Evolutionary conservation across 306 rosid genomes (phyloP).

Genomic region (Calophaca sinica): DNA sequence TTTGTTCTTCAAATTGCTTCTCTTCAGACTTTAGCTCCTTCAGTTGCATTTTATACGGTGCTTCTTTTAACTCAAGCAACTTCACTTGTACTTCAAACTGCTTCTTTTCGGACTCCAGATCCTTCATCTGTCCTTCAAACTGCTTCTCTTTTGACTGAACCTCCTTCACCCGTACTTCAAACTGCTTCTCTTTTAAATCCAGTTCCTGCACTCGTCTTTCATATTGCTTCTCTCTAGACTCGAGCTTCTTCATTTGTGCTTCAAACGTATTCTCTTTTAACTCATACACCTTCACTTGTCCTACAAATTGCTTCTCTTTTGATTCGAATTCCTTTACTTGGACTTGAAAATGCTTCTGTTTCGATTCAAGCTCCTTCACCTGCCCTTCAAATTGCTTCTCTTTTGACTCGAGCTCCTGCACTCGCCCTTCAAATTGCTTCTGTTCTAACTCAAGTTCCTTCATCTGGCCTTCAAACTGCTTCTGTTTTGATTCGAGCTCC

Average conservation of each 20-base stretch:
- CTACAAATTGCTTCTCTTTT: conserved; percentile 23
- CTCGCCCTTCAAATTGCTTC: background rate
- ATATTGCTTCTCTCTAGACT: background rate
- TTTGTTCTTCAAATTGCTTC: background rate
- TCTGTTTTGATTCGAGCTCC: background rate
- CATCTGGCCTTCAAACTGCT: background rate
- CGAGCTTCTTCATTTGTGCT: background rate
- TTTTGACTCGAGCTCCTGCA: background rate
- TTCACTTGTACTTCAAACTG: background rate
- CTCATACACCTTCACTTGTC: conserved; percentile 2
- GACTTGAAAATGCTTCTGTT: conserved; percentile 1
- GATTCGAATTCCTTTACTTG: background rate
- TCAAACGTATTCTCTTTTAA: background rate
- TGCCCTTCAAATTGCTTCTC: conserved; percentile 19
- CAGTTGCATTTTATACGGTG: background rate
- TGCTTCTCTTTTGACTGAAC: conserved; percentile 43
- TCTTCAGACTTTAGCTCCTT: background rate
- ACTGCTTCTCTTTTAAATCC: background rate
- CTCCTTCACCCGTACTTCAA: conserved; percentile 32
- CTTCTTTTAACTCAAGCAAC: conserved; percentile 18
- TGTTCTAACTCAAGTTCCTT: background rate
- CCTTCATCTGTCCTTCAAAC: conserved; percentile 13
- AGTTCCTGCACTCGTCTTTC: background rate
- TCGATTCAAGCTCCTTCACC: background rate
- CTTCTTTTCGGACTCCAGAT: background rate